Evolutionary conservation across 768 basidiomycete genomes (phyloP).

Genomic region (Psilocybe tampanensis): DNA sequence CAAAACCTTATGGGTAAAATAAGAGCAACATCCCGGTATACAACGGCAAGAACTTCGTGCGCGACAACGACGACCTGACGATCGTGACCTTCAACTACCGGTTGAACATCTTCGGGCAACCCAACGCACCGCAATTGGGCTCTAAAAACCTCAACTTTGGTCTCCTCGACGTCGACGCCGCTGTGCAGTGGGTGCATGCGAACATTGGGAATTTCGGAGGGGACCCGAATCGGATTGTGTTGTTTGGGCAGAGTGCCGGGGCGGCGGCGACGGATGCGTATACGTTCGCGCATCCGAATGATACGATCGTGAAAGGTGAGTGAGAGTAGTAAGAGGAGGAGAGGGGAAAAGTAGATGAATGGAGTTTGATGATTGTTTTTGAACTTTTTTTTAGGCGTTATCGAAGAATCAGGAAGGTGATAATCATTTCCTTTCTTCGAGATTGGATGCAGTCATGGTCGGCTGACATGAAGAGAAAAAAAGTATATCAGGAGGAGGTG

Average conservation of each 20-base stretch:
- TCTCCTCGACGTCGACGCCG: constrained; percentile 37
- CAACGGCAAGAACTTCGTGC: constrained; percentile 31
- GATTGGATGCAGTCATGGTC: no score
- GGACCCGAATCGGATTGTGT: constrained; percentile 36
- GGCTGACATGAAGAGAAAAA: no score
- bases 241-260: constrained; percentile 41
- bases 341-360: no score
- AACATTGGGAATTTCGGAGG: constrained; percentile 48
- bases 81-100: constrained; percentile 41
- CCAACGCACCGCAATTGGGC: constrained; percentile 37
- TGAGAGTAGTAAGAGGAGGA: neutral
- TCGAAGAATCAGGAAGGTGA: constrained; percentile 39
- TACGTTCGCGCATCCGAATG: constrained; percentile 34
- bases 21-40: constrained; percentile 31
- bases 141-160: constrained; percentile 34
- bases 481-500: neutral
- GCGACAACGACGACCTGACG: constrained; percentile 34
- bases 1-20: no score
- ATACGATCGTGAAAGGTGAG: constrained; percentile 33
- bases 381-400: constrained; percentile 27
- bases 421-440: neutral
- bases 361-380: neutral
- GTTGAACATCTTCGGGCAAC: constrained; percentile 40
- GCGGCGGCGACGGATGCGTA: constrained; percentile 33
- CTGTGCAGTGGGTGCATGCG: constrained; percentile 46